Percentiles rank a stretch among this genome's conserved stretches.
These are phyloP conservation scores for Globisporangium rhizosaccharum DNA, from an alignment of 352 stramenopile genomes.

Conservation along the genomic window DNA sequence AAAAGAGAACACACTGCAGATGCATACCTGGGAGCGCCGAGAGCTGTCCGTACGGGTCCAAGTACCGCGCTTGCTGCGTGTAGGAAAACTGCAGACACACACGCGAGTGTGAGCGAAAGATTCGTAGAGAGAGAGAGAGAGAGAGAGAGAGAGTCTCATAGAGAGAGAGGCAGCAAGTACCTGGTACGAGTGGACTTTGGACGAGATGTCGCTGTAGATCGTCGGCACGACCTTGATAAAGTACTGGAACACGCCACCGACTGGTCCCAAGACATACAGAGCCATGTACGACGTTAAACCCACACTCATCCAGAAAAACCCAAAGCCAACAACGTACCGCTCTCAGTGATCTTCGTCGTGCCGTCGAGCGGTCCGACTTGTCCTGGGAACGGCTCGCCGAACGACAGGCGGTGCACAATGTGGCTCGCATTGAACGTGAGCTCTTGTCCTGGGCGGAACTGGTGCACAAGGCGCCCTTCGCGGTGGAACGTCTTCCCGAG, in stretches of 20 bases:
- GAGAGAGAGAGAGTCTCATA: too few species aligned
- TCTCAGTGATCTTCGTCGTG: conserved; percentile 37
- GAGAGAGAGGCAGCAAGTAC: conserved; percentile 8
- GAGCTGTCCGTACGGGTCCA: conserved; percentile 62
- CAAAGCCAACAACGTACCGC: conserved; percentile 20
- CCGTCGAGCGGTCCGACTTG: conserved; percentile 45
- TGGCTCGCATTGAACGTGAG: conserved; percentile 77
- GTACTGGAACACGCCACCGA: conserved; percentile 80
- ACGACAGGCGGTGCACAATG: conserved; percentile 73
- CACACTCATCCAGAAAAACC: background rate
- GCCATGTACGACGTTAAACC: conserved; percentile 6
- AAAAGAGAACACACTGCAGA: background rate
- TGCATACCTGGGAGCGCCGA: conserved; percentile 52
- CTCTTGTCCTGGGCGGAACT: conserved; percentile 77
- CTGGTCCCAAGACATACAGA: conserved; percentile 24
- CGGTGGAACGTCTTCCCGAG: conserved; percentile 79
- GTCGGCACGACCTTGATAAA: conserved; percentile 87
- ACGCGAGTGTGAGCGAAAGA: background rate
- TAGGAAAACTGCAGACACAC: conserved; percentile 52
- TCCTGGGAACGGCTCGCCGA: conserved; percentile 49
- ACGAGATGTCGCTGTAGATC: conserved; percentile 75
- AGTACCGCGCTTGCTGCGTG: conserved; percentile 75
- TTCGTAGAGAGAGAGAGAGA: background rate
- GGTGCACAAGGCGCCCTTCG: conserved; percentile 71
- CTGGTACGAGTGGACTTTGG: conserved; percentile 67